Percentiles rank a stretch among this genome's conserved stretches.
Evolutionary conservation across 495 filamentous ascomycete genomes (phyloP).

Genomic region (Trichoderma orchidacearum): DNA sequence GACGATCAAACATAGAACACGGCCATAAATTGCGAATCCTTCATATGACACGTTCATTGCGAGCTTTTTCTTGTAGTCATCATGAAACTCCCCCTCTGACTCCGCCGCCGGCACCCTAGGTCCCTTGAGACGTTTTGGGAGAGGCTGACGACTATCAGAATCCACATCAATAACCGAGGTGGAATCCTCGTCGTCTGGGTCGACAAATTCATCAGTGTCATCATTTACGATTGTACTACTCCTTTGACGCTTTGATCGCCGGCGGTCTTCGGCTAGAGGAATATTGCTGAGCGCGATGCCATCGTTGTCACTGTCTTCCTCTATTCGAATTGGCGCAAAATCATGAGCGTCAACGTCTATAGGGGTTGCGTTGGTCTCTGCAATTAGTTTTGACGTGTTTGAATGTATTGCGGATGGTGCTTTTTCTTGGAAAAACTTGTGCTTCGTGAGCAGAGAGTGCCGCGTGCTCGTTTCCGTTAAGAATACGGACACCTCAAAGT

Average conservation of each 20-base stretch:
- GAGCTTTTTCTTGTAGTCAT: constrained; percentile 88
- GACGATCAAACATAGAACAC: constrained; percentile 80
- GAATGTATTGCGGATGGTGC: constrained; percentile 38
- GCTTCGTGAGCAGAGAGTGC: constrained; percentile 75
- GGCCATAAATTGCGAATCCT: constrained; percentile 87
- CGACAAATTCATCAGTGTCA: constrained; percentile 4
- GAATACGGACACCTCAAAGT: constrained; percentile 90
- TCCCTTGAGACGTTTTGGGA: constrained; percentile 34
- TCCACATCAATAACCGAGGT: constrained; percentile 5
- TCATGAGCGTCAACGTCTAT: constrained; percentile 30
- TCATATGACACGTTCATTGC: constrained; percentile 76
- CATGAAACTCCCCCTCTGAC: constrained; percentile 23
- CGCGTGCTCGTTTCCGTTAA: constrained; percentile 77
- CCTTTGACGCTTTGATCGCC: constrained; percentile 10
- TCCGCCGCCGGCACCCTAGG: constrained; percentile 9
- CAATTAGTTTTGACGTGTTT: constrained; percentile 44
- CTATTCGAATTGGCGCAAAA: constrained; percentile 10
- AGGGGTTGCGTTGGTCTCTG: constrained; percentile 35
- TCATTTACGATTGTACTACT: constrained; percentile 12
- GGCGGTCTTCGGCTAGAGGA: constrained; percentile 21
- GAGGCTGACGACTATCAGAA: constrained; percentile 16
- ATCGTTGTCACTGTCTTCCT: constrained; percentile 24
- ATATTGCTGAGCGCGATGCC: constrained; percentile 26
- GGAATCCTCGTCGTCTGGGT: constrained; percentile 2
- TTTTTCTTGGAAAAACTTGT: constrained; percentile 53